Conservation (phyloP, 2,329 filamentous ascomycete genomes). For the Fusarium praegraminearum region DNA sequence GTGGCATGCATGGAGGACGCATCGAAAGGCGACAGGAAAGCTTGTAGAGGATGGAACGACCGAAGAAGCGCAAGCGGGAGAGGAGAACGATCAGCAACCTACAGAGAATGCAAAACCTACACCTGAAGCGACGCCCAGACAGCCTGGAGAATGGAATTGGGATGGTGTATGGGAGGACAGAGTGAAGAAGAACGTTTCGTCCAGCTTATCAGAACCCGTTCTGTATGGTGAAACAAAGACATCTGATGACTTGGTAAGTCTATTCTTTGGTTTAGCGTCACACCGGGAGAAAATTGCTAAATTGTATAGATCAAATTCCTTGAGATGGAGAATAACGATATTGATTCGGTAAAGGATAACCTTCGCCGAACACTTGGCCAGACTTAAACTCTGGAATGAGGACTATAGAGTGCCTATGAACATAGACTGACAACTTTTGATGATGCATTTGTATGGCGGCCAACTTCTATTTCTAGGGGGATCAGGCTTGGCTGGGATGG, state of each 20-base stretch:
- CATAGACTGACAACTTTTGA: neutral
- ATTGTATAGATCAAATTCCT: slow-evolving; percentile 72
- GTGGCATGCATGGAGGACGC: slow-evolving; percentile 91
- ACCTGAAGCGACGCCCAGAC: slow-evolving; percentile 18
- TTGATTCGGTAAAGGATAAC: slow-evolving; percentile 70
- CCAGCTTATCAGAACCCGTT: slow-evolving; percentile 81
- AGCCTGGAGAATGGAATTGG: slow-evolving; percentile 94
- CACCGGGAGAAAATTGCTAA: slow-evolving; percentile 24
- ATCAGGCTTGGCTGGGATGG: neutral
- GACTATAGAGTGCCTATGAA: neutral
- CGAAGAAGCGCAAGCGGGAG: neutral
- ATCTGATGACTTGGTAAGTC: slow-evolving; percentile 78
- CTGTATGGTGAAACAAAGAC: slow-evolving; percentile 75
- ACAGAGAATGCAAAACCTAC: slow-evolving; percentile 24
- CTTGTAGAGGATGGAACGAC: slow-evolving; percentile 30
- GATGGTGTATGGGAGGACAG: slow-evolving; percentile 96
- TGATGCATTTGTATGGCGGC: neutral
- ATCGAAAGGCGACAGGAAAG: slow-evolving; percentile 61
- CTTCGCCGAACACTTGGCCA: slow-evolving; percentile 64
- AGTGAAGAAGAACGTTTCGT: slow-evolving; percentile 81
- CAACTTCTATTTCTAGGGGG: neutral
- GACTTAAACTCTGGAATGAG: slow-evolving; percentile 29
- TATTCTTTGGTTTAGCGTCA: neutral
- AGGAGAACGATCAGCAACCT: slow-evolving; percentile 5
- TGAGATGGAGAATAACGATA: slow-evolving; percentile 69